Conservation (phyloP, 2,329 filamentous ascomycete genomes). For the Acrodontium crateriforme region DNA sequence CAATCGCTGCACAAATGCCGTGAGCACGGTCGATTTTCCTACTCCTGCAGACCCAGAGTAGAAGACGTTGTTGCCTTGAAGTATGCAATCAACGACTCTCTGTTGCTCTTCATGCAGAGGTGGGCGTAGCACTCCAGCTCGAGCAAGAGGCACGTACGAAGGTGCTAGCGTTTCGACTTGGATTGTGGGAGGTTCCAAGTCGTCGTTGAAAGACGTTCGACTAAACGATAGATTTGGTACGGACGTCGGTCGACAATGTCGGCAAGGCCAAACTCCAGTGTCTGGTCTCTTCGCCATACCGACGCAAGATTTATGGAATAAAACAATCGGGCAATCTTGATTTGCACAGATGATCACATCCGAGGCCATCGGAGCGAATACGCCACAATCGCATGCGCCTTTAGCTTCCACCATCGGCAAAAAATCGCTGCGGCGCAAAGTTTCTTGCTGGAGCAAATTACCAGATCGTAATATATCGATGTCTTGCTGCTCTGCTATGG, state of each 20-base stretch:
- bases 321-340: neutral
- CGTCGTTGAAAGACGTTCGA: neutral
- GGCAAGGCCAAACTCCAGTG: conserved; percentile 3
- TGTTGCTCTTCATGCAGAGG: conserved; percentile 2
- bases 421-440: too few species aligned
- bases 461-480: too few species aligned
- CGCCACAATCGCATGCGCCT: too few species aligned
- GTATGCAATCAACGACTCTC: conserved; percentile 1
- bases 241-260: conserved; percentile 3
- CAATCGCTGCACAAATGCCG: conserved; percentile 32
- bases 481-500: too few species aligned
- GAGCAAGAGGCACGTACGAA: neutral
- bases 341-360: conserved; percentile 2
- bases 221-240: too few species aligned
- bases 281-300: neutral
- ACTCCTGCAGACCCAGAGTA: conserved; percentile 51
- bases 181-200: neutral
- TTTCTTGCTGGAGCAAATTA: too few species aligned
- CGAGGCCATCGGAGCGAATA: too few species aligned
- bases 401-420: too few species aligned
- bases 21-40: conserved; percentile 44
- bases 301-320: conserved; percentile 5
- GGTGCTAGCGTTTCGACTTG: neutral
- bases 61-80: conserved; percentile 42
- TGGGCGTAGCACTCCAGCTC: conserved; percentile 1